Base-by-base conservation (phyloP, 495 filamentous ascomycete genomes). In the Penicillium taxi region DNA sequence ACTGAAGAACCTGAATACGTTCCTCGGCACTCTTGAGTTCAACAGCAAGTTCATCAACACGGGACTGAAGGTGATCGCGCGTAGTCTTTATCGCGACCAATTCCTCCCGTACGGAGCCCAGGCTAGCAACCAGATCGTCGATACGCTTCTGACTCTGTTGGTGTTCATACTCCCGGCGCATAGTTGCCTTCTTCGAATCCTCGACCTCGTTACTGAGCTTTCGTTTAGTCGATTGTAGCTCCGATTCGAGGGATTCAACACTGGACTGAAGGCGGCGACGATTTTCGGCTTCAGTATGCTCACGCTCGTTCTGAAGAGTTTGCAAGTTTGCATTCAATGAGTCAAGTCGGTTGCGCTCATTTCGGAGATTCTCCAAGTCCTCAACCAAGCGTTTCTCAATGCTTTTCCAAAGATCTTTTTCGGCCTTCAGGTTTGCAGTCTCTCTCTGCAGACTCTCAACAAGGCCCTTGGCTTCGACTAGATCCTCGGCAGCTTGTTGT, bases 401-500 rank as follows among this genome's bases (percentile, higher is more conserved):
- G 30, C 75, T 84, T 63, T 90, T 94, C 83, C 81, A 90, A 15
- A 96, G 68, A 3, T 80, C 79, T 56, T 90, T 93, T 52, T 96
- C 90, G 0, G 89, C 89, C 56, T 90, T 93, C 8, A 94, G 76
- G 56, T 94, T 95, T 13, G 87, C 83, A 41, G 75, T 90, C 46
- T 96, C 91, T 29, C 81, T 86, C 14, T 88, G 84, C 62, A 96
- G 73, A 48, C 85, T 88, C 48, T 98, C 90, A 7, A 80, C 65
- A 23, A 90, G 57, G 39, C 78, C 82, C 47, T 82, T 82, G 1
- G 82, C 78, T 55, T 94, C 91, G 6, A 96, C 78, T 0, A 96
- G 70, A 48, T 99, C 90, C 61, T 99, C 93, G 0, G 86, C 84
- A 29, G 86, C 81, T 60, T 95, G 86, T 47, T 96, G 91, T 9